Base-by-base conservation (phyloP, 768 basidiomycete genomes). In the Leccinum truebloodii region DNA sequence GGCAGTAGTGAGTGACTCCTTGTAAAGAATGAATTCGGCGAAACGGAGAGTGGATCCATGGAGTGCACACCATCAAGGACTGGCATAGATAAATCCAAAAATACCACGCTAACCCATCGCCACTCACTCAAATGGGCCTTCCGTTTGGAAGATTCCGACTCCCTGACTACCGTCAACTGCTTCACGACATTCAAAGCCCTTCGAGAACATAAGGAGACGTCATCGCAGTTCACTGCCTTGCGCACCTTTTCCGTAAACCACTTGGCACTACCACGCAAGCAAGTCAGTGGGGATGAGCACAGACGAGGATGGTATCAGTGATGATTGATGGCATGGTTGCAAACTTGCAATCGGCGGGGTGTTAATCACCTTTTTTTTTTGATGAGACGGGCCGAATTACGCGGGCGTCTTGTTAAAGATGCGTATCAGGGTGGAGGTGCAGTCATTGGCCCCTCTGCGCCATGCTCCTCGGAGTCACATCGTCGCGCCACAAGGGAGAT, bases 81-180 rank as follows among this genome's bases (percentile, higher is more conserved):
- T 1, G 94, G 95, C 95, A 96, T 97, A 1, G 92, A 94, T 58
- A 97, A 77, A 73, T 97, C 94, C 60, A 96, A 78, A 14, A 95
- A 80, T 34, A 95, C 88, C 35, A 94, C 85, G 62, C 94, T 95
- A 54, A 56, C 52, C 41, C 55, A 49, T 51, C 30, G 44, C 9
- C 12, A 80, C 90, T 61, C 71, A 95, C 94, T 97, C 94, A 70
- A 95, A 97, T 48, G 88, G 88, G 4, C 91, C 88, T 22, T 90
- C 82, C 9, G 81, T 67, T 59, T 82, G 79, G 71, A 89, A 96
- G 24, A 86, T 76, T 14, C 84, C 83, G 14, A 98, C 93, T 13
- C 93, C 94, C 52, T 92, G 87, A 55, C 85, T 85, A 14, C 95
- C 95, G 67, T 98, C 92, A 6, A 85, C 85, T 6, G 94, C 93